Conservation (phyloP, 768 basidiomycete genomes). For the Asterophora lycoperdoides region DNA sequence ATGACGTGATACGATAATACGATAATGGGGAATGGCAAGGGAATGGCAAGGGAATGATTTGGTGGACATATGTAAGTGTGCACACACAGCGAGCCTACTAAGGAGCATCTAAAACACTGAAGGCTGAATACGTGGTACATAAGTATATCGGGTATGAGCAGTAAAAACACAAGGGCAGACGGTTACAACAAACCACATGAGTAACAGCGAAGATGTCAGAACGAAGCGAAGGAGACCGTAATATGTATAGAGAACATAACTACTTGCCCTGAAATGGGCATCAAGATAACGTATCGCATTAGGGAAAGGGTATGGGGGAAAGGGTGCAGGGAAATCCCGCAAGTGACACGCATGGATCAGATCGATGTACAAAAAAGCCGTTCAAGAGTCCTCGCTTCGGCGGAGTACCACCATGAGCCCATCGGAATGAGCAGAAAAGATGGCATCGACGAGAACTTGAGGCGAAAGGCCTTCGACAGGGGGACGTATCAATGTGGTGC, state of each 20-base stretch:
- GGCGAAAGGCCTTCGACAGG: constrained; percentile 24
- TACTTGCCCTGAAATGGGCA: background rate
- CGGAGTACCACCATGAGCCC: constrained; percentile 79
- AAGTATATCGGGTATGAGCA: constrained; percentile 1
- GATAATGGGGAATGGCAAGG: background rate
- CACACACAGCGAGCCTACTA: background rate
- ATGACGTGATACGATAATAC: background rate
- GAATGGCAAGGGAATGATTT: background rate
- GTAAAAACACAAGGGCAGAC: background rate
- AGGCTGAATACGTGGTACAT: constrained; percentile 5
- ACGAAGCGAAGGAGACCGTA: background rate
- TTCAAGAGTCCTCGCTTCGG: constrained; percentile 21
- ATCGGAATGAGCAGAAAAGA: constrained; percentile 84
- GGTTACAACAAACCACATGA: background rate
- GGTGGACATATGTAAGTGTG: background rate
- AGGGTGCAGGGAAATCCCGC: background rate
- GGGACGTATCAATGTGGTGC: constrained; percentile 9
- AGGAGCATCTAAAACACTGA: background rate
- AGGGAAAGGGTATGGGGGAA: background rate
- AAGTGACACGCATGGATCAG: background rate
- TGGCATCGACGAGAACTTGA: constrained; percentile 66
- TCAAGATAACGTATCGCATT: background rate
- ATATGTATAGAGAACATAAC: constrained; percentile 1
- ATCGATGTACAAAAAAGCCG: background rate
- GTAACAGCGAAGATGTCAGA: background rate